Conservation (phyloP, 2,329 filamentous ascomycete species). For the Trichoderma sp. region DNA sequence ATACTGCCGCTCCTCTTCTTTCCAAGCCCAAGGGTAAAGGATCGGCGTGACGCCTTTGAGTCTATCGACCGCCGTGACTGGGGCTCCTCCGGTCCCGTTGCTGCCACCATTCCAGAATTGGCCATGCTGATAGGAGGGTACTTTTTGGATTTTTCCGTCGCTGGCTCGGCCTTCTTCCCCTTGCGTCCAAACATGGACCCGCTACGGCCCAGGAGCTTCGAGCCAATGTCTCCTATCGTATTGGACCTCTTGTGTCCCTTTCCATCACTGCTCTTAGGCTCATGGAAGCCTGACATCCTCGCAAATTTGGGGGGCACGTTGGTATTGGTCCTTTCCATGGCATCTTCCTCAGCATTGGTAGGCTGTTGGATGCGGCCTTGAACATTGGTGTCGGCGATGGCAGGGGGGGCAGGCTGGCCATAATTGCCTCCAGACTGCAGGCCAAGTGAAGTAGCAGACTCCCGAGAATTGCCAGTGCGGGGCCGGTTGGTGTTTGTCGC, state of each 20-base stretch:
- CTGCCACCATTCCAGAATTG: constrained; percentile 51
- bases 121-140: constrained; percentile 94
- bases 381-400: constrained; percentile 83
- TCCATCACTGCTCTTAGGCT: constrained; percentile 46
- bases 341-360: constrained; percentile 59
- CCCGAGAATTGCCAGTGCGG: constrained; percentile 79
- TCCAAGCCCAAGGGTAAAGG: constrained; percentile 67
- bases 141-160: constrained; percentile 64
- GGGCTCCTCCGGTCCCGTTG: constrained; percentile 46
- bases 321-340: constrained; percentile 64
- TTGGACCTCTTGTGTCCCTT: constrained; percentile 69
- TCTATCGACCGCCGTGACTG: constrained; percentile 65
- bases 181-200: constrained; percentile 76
- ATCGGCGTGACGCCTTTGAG: constrained; percentile 65
- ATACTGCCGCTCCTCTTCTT: constrained; percentile 73
- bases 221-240: constrained; percentile 78
- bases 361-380: constrained; percentile 90
- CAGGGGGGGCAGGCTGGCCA: constrained; percentile 82
- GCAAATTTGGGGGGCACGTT: constrained; percentile 61
- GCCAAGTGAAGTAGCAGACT: constrained; percentile 68
- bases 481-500: constrained; percentile 59
- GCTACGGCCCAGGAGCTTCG: constrained; percentile 81
- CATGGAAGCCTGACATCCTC: constrained; percentile 59
- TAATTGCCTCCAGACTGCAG: constrained; percentile 66
- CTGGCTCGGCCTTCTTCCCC: constrained; percentile 51